phyloP scores from a whole-genome alignment of 2,329 filamentous ascomycete species.

The Calonectria crousiana region DNA sequence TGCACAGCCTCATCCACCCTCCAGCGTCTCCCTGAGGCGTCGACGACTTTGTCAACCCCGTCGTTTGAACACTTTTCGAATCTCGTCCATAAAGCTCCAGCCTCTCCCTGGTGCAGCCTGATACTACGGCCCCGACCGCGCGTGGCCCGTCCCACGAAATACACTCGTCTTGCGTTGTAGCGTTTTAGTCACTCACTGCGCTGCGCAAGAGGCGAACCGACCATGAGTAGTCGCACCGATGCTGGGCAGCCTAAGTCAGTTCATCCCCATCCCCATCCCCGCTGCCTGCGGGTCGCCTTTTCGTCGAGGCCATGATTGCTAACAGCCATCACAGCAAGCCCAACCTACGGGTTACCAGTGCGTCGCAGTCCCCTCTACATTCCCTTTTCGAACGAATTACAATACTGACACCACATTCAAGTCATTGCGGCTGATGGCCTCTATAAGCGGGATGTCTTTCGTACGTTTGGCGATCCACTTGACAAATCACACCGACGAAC shows the following conservation, averaged over 20 bases:
- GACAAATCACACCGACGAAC: background rate
- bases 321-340: conserved; percentile 70
- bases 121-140: conserved; percentile 31
- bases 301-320: conserved; percentile 39
- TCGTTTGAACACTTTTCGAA: conserved; percentile 32
- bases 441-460: conserved; percentile 99
- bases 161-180: conserved; percentile 33
- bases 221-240: conserved; percentile 52
- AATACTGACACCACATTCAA: conserved; percentile 61
- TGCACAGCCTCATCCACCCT: conserved; percentile 48
- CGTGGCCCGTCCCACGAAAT: conserved; percentile 32
- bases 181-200: conserved; percentile 44
- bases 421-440: conserved; percentile 98
- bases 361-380: conserved; percentile 49
- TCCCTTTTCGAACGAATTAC: conserved; percentile 32
- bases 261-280: conserved; percentile 28
- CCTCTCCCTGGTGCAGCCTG: conserved; percentile 26
- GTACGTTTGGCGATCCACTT: conserved; percentile 68
- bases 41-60: conserved; percentile 42
- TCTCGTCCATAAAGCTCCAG: conserved; percentile 27
- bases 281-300: conserved; percentile 22
- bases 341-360: conserved; percentile 95
- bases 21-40: conserved; percentile 34
- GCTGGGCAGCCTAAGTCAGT: conserved; percentile 53
- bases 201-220: conserved; percentile 43